Base-by-base conservation (phyloP, 2,329 filamentous ascomycete genomes). In the Fusarium armeniacum region DNA sequence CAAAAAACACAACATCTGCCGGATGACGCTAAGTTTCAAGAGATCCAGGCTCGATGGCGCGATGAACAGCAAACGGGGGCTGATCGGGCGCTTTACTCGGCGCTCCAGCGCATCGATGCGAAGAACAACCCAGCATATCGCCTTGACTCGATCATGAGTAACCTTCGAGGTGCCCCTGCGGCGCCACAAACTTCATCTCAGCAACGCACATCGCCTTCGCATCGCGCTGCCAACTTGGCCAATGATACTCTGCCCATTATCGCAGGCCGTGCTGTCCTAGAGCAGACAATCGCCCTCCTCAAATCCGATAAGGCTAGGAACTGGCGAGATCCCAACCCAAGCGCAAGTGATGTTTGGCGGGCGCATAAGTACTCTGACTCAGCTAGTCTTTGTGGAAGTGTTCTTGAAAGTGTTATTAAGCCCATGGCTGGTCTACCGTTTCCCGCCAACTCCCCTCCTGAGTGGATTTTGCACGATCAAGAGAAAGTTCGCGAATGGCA, bases 401-500 rank as follows among this genome's bases (percentile, higher is more conserved):
- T 76, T 5, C 65, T 88, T 15, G 84, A 86, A 67, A 75, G 75
- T 1, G 73, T 83, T 2, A 81, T 80, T 5, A 80, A 79, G 33
- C 75, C 78, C 40, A 75, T 87, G 11, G 80, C 80, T 45, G 80
- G 79, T 55, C 82, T 83, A 63, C 80, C 84, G 9, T 86, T 81
- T 63, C 86, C 86, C 16, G 77, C 86, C 3, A 83, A 74, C 2
- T 81, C 85, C 44, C 84, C 87, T 5, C 86, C 87, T 1, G 81
- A 82, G 20, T 87, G 86, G 82, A 81, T 89, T 67, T 77, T 77
- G 12, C 77, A 82, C 24, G 80, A 85, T 33, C 76, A 81, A 4
- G 83, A 83, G 33, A 82, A 82, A 64, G 78, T 83, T 1, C 81
- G 82, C 12, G 83, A 86, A 65, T 89, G 87, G 86, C 84, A 83